phyloP scores from a whole-genome alignment of 345 rosid genomes.

The Brassica juncea region DNA sequence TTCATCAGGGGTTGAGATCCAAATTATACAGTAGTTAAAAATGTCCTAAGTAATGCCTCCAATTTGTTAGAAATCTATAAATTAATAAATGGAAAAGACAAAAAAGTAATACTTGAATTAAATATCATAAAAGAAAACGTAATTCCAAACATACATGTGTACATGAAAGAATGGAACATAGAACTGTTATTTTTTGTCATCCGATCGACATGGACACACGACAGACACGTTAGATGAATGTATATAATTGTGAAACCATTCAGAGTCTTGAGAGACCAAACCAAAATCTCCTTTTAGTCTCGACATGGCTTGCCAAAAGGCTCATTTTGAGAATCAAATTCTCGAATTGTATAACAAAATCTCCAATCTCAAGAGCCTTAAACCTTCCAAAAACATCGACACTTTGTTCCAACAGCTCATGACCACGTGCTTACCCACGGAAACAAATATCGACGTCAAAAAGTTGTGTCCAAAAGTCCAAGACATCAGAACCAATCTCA shows the following conservation, averaged over 20 bases:
- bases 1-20: not conserved
- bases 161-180: not conserved
- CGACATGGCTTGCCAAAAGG: conserved; percentile 10
- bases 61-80: not conserved
- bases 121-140: not conserved
- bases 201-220: not conserved
- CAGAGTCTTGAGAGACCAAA: not conserved
- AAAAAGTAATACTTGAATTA: not conserved
- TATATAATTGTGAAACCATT: not conserved
- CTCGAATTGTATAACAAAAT: not conserved
- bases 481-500: conserved; percentile 5
- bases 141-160: not conserved
- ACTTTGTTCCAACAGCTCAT: not conserved
- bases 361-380: conserved; percentile 9
- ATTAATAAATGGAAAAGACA: not conserved
- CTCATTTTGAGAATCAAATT: conserved; percentile 1
- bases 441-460: not conserved
- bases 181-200: not conserved
- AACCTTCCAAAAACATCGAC: not conserved
- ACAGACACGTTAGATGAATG: not conserved
- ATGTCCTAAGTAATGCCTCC: not conserved
- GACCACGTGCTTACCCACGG: conserved; percentile 3
- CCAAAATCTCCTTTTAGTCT: not conserved
- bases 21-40: not conserved
- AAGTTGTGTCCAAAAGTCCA: conserved; percentile 1